phyloP scores from a whole-genome alignment of 139 green algal genomes.

The Chlorella sp. region DNA sequence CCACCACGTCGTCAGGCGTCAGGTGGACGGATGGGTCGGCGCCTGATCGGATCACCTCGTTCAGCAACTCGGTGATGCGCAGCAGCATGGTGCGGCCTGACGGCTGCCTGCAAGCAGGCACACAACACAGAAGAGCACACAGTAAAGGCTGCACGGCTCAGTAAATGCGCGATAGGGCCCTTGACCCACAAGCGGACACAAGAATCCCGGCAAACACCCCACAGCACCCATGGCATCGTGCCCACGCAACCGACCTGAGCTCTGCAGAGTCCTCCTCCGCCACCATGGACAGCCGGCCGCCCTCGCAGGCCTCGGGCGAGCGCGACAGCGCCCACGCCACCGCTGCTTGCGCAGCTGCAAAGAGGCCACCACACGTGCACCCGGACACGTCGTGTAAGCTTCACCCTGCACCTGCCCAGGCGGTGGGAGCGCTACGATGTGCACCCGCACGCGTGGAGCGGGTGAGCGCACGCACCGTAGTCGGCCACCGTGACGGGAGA shows the following conservation, averaged over 20 bases:
- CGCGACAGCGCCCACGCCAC: slow-evolving; percentile 80
- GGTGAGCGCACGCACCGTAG: slow-evolving; percentile 64
- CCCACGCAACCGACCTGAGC: slow-evolving; percentile 47
- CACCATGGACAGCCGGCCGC: slow-evolving; percentile 68
- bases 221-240: too few species aligned
- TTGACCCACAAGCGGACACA: too few species aligned
- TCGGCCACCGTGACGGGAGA: slow-evolving; percentile 92
- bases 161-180: too few species aligned
- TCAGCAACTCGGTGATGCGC: slow-evolving; percentile 85
- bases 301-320: slow-evolving; percentile 10
- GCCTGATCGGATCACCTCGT: slow-evolving; percentile 44
- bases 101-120: slow-evolving; percentile 17
- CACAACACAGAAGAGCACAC: not conserved
- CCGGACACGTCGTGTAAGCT: too few species aligned
- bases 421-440: too few species aligned
- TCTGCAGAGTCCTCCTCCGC: slow-evolving; percentile 83
- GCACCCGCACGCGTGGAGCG: too few species aligned
- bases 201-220: too few species aligned
- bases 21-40: slow-evolving; percentile 16
- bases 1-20: slow-evolving; percentile 45
- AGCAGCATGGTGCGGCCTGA: slow-evolving; percentile 58
- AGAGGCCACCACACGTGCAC: too few species aligned
- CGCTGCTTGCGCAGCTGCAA: slow-evolving; percentile 78
- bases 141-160: too few species aligned
- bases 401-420: too few species aligned